These are phyloP conservation scores for Spinacia oleracea DNA, from an alignment of 179 eudicot species.

Conservation along the genomic window DNA sequence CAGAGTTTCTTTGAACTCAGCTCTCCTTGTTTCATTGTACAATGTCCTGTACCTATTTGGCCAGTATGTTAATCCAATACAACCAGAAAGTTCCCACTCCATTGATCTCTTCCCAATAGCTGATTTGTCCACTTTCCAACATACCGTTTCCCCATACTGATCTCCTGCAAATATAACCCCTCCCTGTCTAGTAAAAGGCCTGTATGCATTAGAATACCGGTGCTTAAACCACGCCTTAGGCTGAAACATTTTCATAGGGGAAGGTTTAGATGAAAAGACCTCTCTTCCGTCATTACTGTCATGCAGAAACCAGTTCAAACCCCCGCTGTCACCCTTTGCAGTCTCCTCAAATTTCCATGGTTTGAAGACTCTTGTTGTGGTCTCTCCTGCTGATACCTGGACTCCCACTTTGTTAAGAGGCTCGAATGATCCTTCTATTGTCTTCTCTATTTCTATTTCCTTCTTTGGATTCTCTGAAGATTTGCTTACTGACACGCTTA, in stretches of 20 bases:
- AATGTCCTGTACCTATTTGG: constrained; percentile 65
- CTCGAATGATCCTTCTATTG: constrained; percentile 61
- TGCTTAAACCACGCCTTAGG: constrained; percentile 83
- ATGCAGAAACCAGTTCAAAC: constrained; percentile 74
- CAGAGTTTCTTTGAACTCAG: constrained; percentile 65
- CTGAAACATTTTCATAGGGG: constrained; percentile 49
- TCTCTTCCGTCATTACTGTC: constrained; percentile 69
- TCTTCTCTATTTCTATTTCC: constrained; percentile 52
- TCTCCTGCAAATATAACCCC: constrained; percentile 83
- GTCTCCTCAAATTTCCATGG: constrained; percentile 96
- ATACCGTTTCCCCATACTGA: constrained; percentile 67
- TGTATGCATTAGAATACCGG: constrained; percentile 55
- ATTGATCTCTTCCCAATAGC: constrained; percentile 44
- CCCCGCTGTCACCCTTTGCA: constrained; percentile 54
- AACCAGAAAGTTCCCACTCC: constrained; percentile 76
- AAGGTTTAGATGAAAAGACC: constrained; percentile 74
- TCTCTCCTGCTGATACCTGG: constrained; percentile 54
- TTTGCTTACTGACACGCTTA: constrained; percentile 72
- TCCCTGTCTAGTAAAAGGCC: constrained; percentile 82
- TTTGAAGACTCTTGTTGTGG: constrained; percentile 51
- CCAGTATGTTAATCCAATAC: constrained; percentile 92
- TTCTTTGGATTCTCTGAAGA: constrained; percentile 68
- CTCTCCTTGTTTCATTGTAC: constrained; percentile 73
- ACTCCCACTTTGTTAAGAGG: constrained; percentile 50
- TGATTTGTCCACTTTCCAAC: constrained; percentile 69